A percentile compares a stretch with the other conserved stretches of the same genome.
phyloP scores from a whole-genome alignment of 176 grass and related monocot species.

The Hordeum marinum region DNA sequence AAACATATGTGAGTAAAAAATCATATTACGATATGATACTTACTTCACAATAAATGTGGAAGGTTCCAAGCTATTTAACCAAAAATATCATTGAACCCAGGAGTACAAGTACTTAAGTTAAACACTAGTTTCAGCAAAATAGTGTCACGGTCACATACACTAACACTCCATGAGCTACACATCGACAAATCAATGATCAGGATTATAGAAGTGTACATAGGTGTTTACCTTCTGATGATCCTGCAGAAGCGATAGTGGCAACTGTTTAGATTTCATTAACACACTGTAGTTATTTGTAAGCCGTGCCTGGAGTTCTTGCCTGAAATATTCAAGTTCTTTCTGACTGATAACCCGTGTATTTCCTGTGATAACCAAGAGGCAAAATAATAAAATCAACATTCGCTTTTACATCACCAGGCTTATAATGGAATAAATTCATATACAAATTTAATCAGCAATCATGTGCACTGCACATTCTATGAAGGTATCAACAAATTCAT shows the following conservation, averaged over 20 bases:
- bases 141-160: neutral
- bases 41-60: neutral
- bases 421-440: neutral
- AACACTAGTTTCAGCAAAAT: neutral
- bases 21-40: neutral
- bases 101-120: neutral
- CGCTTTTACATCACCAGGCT: neutral
- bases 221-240: constrained; percentile 78
- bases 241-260: constrained; percentile 64
- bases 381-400: neutral
- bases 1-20: neutral
- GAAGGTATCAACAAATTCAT: neutral
- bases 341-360: constrained; percentile 88
- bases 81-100: neutral
- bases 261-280: constrained; percentile 70
- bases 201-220: neutral
- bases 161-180: neutral
- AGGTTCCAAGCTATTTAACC: neutral
- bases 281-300: constrained; percentile 84
- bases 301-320: constrained; percentile 55
- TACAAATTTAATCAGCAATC: neutral
- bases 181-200: neutral
- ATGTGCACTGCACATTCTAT: neutral
- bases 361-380: constrained; percentile 37
- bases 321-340: constrained; percentile 73